Base-by-base conservation (phyloP, 768 basidiomycete species). In the Lyophyllum atratum region DNA sequence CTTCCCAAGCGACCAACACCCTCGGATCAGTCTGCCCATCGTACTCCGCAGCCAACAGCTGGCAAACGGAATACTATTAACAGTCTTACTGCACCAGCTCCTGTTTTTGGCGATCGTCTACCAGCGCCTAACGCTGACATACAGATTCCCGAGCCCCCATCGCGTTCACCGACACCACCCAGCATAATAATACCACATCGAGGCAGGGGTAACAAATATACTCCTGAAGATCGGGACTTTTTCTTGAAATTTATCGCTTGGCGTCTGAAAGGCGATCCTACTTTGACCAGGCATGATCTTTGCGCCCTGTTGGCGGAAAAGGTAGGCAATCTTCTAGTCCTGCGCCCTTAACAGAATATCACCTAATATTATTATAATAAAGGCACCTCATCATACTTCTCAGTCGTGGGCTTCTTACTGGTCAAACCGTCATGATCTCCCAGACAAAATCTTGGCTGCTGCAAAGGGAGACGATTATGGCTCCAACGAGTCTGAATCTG, bases 101-200 rank as follows among this genome's bases (percentile, higher is more conserved):
- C 82, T 39, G 76, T 79, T 25, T 82, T 73, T 59, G 76, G 74
- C 44, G 66, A 70, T 45, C 79, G 77, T 49, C 68, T 87, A 29
- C 84, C 85, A 48, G 76, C 85, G 5, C 85, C 86, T n/a, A 81
- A 87, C 64, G 75, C 82, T 46, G 80, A 84, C 46, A 73, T 87
- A 52, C 80, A 76, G 59, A 74, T 86, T 29, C 89, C 87, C 6
- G 75, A 76, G 8, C 84, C 86, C 14, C 87, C 89, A 1, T 84
- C 84, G 21, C 83, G 86, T 45, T 84, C 85, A n/a, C 89, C 89
- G 1, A 83, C 77, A 2, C 89, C 89, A 22, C 89, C 89, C 7
- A 79, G 77, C 9, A 68, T 68, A 54, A 66, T 85, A 25, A 73
- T 85, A 52, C 75, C 73, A 43, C 63, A 67, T 37, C 71, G 70